A percentile compares a stretch with the other conserved stretches of the same genome.
Evolutionary conservation across 805 yeast species (phyloP).

Genomic region (Lachancea sp.): DNA sequence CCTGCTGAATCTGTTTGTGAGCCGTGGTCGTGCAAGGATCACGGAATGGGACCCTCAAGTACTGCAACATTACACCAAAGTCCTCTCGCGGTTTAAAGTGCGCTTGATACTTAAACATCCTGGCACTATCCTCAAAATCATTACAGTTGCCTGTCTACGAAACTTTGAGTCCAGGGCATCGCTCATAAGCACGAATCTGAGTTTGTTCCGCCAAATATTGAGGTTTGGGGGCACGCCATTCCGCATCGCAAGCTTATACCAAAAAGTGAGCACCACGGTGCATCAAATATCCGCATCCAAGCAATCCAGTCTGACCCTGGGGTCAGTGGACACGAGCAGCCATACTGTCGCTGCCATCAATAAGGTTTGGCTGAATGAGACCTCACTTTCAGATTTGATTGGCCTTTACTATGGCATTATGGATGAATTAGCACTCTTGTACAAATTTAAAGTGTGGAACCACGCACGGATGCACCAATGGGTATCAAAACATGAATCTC

Average conservation of each 20-base stretch:
- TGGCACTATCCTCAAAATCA: conserved; percentile 12
- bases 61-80: conserved; percentile 25
- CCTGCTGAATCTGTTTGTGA: conserved; percentile 43
- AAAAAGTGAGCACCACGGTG: conserved; percentile 29
- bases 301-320: background rate
- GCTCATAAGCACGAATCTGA: conserved; percentile 42
- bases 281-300: conserved; percentile 3
- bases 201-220: conserved; percentile 56
- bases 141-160: conserved; percentile 12
- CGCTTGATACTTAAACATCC: conserved; percentile 16
- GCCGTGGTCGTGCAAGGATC: conserved; percentile 33
- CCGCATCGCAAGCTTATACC: conserved; percentile 37
- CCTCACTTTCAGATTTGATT: conserved; percentile 44
- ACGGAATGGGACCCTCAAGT: conserved; percentile 26
- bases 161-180: conserved; percentile 26
- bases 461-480: conserved; percentile 26
- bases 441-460: conserved; percentile 38
- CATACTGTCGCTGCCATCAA: conserved; percentile 15
- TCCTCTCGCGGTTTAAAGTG: conserved; percentile 13
- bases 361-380: conserved; percentile 37
- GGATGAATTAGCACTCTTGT: conserved; percentile 56
- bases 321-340: background rate
- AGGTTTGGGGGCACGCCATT: conserved; percentile 69
- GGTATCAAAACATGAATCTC: conserved; percentile 52
- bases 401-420: conserved; percentile 57